phyloP scores from a whole-genome alignment of 2,329 filamentous ascomycete species.

The Seiridium unicorne region DNA sequence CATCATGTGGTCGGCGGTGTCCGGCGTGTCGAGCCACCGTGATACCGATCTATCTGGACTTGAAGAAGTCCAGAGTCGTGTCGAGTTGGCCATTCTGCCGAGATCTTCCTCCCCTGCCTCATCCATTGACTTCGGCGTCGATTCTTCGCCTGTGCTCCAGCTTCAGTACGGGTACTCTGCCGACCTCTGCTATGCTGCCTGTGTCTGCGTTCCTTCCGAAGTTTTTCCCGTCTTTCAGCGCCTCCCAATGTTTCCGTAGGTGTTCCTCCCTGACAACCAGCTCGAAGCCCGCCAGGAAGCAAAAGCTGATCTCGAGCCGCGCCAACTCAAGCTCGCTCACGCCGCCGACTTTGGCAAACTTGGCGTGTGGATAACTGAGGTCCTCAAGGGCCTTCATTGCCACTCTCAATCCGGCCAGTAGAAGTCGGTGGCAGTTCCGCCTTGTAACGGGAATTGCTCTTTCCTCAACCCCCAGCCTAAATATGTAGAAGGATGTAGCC shows the following conservation, averaged over 20 bases:
- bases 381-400: slow-evolving; percentile 97
- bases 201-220: background rate
- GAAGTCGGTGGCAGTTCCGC: slow-evolving; percentile 81
- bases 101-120: background rate
- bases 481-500: slow-evolving; percentile 83
- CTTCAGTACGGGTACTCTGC: slow-evolving; percentile 9
- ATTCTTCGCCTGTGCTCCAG: slow-evolving; percentile 8
- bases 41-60: background rate
- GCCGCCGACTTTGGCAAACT: slow-evolving; percentile 84
- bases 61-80: no score
- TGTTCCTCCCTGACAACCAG: slow-evolving; percentile 61
- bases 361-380: slow-evolving; percentile 78
- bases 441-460: slow-evolving; percentile 76
- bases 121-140: slow-evolving; percentile 2
- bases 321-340: slow-evolving; percentile 80
- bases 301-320: slow-evolving; percentile 84
- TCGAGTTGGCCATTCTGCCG: no score
- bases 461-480: slow-evolving; percentile 75
- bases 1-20: no score
- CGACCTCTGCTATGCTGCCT: slow-evolving; percentile 1
- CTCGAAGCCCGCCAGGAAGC: slow-evolving; percentile 83
- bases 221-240: slow-evolving; percentile 41
- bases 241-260: slow-evolving; percentile 65
- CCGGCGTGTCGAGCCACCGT: background rate
- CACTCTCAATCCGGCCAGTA: slow-evolving; percentile 80